Percentiles rank a stretch among this genome's conserved stretches.
phyloP scores from a whole-genome alignment of 805 yeast genomes.

The Maudiozyma bulderi region DNA sequence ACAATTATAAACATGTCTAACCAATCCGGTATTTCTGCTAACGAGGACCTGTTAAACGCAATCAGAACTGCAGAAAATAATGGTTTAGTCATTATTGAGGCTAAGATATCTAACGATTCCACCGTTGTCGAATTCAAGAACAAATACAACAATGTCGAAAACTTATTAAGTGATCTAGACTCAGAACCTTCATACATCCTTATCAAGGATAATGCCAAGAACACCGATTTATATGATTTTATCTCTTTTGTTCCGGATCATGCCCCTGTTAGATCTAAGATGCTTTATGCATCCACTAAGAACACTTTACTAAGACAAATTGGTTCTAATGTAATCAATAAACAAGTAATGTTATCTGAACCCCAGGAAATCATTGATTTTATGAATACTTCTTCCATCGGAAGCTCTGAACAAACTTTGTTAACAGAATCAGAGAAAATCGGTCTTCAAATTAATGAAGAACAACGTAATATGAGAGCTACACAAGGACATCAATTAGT shows the following conservation, averaged over 20 bases:
- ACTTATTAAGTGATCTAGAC: slow-evolving; percentile 32
- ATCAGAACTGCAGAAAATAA: slow-evolving; percentile 6
- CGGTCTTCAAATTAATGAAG: slow-evolving; percentile 19
- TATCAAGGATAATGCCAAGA: slow-evolving; percentile 28
- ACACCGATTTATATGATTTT: slow-evolving; percentile 36
- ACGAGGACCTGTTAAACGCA: slow-evolving; percentile 18
- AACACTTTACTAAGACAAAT: slow-evolving; percentile 64
- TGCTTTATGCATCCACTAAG: slow-evolving; percentile 90
- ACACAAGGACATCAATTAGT: slow-evolving; percentile 18
- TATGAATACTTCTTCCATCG: slow-evolving; percentile 7
- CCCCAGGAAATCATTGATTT: slow-evolving; percentile 24
- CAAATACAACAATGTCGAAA: slow-evolving; percentile 28
- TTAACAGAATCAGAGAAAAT: slow-evolving; percentile 23
- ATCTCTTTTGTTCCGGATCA: slow-evolving; percentile 80
- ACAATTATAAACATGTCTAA: slow-evolving; percentile 39
- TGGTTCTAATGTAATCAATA: slow-evolving; percentile 42
- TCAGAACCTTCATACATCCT: slow-evolving; percentile 43
- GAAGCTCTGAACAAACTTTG: slow-evolving; percentile 5
- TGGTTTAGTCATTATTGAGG: slow-evolving; percentile 12
- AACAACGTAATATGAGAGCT: slow-evolving; percentile 20
- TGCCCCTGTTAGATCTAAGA: slow-evolving; percentile 73
- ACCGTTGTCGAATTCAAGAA: slow-evolving; percentile 14
- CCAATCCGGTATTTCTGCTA: slow-evolving; percentile 50
- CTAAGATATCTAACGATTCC: slow-evolving; percentile 17
- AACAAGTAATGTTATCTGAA: slow-evolving; percentile 28